Evolutionary conservation across 129 eudicot species (phyloP), one percentile per base, ranked within the genome.

Genomic region (Helichrysum umbraculigerum): DNA sequence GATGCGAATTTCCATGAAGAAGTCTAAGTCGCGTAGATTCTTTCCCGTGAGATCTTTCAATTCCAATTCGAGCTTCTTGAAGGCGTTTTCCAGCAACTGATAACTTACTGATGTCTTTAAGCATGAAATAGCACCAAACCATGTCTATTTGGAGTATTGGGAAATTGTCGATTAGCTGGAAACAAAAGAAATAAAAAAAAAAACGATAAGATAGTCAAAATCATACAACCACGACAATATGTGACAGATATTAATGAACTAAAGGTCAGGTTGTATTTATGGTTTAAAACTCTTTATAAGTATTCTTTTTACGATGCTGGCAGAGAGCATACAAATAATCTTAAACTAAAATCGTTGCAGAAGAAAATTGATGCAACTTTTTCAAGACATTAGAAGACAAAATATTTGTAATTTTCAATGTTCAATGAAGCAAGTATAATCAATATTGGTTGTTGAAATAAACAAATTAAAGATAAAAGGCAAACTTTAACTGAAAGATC

Each of bases 111-210:
- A 93, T 91, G 75, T 93, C 98, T 67, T 86, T 89, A 60, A 93
- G 98, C 98, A 93, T 93, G 35, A 90, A 93, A 76, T 93, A 93
- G 83, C 98, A 93, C 98, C 98, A 93, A 14, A 91, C 98, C 87
- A 88, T 88, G 78, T 93, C 97, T 75, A 93, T 87, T 88, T 90
- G 96, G 63, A 93, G 87, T 73, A 93, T 87, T 2, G 98, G 79
- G 20, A 90, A 91, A 76, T 93, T 93, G 85, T 93, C 98, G 2
- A 91, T 79, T 85, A 84, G 68, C 98, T 93, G 89, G 21, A 78
- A 65, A 62, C 79, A 56, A 66, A 42, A 51, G 4, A 81, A 63
- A 64, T 29, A 66, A 54, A 41, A 80, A 67, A 59, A 25, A 34
- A 29, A 70, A 42, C 25, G 61, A 17, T 29, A 16, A 10, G 21